Base-by-base conservation (phyloP, 306 rosid species). In the Urtica urens region DNA sequence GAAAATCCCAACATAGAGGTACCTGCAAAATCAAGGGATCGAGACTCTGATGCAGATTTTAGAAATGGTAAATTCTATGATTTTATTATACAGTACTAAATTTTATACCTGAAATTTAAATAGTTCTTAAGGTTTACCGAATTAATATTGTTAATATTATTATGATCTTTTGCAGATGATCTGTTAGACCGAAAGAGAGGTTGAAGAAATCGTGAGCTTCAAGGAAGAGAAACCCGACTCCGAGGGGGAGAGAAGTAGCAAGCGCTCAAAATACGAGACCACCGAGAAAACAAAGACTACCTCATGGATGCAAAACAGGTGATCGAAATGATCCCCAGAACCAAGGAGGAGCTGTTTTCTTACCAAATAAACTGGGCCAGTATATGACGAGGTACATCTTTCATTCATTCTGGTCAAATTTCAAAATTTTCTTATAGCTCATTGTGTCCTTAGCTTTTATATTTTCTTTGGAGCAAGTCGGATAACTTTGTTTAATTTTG, bases 291-390 rank as follows among this genome's bases (percentile, higher is more conserved):
- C 30, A 13, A 90, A 77, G 78, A 51, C 87, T 43, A 53, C 88
- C 83, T 92, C 28, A 67, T 82, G 64, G 95, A 76, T 70, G 94
- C 94, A 4, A 92, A 86, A 57, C 94, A 92, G 66, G 65, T 92
- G 61, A 92, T 92, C 64, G 99, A 92, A 72, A 85, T 82, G 96
- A 92, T 92, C 64, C 99, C 99, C 2, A 92, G 66, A 75, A 92
- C 99, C 34, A 92, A 92, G 66, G 99, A 92, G 59, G 99, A 92
- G 64, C 64, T 92, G 69, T 92, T 92, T 67, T 82, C 96, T 4
- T 82, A 82, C 58, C 87, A 79, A 64, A 82, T 92, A 47, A 84
- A 92, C 51, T 92, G 99, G 99, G 67, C 78, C 4, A n/a, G 75
- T 82, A 29, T 92, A 92, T 70, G 99, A 92, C 42, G 72, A 86